A percentile compares a stretch with the other conserved stretches of the same genome.
phyloP scores from a whole-genome alignment of 345 rosid genomes.

The Bruguiera parviflora region DNA sequence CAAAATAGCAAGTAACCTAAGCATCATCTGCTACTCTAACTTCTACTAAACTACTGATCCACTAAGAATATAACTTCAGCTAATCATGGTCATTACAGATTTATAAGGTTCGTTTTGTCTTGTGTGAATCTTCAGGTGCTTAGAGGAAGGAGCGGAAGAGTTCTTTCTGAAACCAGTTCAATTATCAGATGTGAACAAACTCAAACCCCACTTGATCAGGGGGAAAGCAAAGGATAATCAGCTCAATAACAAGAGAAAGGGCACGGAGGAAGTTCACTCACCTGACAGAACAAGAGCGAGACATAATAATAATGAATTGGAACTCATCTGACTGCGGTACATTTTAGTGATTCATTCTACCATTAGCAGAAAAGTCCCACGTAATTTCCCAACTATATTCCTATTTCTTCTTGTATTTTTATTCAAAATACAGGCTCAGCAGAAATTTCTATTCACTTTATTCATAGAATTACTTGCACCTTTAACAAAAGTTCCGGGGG shows the following conservation, averaged over 20 bases:
- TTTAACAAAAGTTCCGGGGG: too few species aligned
- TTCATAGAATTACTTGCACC: too few species aligned
- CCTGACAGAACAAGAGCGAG: conserved; percentile 34
- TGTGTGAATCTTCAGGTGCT: conserved; percentile 43
- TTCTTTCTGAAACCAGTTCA: conserved; percentile 84
- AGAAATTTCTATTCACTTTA: neutral
- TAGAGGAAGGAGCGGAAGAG: conserved; percentile 91
- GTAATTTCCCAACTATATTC: too few species aligned
- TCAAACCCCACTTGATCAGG: conserved; percentile 53
- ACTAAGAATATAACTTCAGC: too few species aligned
- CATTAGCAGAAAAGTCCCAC: too few species aligned
- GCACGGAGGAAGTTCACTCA: conserved; percentile 32
- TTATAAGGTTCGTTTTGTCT: neutral
- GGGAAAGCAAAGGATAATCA: conserved; percentile 30
- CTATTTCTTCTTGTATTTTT: too few species aligned
- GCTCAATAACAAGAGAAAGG: conserved; percentile 38
- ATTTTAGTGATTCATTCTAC: neutral
- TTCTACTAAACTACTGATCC: neutral
- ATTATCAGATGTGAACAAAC: conserved; percentile 74
- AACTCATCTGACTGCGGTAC: conserved; percentile 7
- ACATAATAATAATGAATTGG: conserved; percentile 19
- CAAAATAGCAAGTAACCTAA: too few species aligned
- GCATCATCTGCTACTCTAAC: neutral
- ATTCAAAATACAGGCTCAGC: neutral
- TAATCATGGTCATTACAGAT: too few species aligned